Evolutionary conservation across 2,329 filamentous ascomycete genomes (phyloP).

Genomic region (Penicillium griseofulvum): DNA sequence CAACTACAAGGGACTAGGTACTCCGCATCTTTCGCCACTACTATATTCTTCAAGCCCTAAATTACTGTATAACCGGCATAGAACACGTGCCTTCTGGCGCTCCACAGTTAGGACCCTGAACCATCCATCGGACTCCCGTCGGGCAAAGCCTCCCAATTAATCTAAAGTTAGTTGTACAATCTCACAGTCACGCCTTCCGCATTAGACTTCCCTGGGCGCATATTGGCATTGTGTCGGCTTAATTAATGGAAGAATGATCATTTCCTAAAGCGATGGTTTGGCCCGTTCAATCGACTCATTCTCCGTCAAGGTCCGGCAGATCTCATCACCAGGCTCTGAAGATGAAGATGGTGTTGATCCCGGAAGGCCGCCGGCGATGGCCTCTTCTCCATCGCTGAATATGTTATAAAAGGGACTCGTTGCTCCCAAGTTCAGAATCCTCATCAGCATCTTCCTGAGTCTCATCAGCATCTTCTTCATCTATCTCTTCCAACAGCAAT

Average conservation of each 20-base stretch:
- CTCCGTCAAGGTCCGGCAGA: neutral
- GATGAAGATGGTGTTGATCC: slow-evolving; percentile 3
- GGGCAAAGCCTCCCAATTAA: slow-evolving; percentile 5
- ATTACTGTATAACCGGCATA: neutral
- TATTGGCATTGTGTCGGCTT: slow-evolving; percentile 7
- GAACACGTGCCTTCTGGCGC: neutral
- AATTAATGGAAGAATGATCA: slow-evolving; percentile 5
- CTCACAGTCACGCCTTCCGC: neutral
- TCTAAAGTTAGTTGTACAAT: slow-evolving; percentile 2
- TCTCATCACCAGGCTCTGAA: slow-evolving; percentile 4
- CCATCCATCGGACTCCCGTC: slow-evolving; percentile 10
- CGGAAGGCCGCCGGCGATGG: slow-evolving; percentile 12
- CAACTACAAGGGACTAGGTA: neutral
- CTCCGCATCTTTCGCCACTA: neutral
- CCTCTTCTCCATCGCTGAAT: neutral
- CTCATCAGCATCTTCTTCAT: slow-evolving; percentile 1
- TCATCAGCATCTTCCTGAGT: slow-evolving; percentile 3
- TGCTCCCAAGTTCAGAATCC: slow-evolving; percentile 4
- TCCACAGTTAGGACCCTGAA: neutral
- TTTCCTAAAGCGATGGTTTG: slow-evolving; percentile 7
- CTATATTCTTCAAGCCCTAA: neutral
- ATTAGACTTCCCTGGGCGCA: neutral
- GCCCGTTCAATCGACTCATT: slow-evolving; percentile 2
- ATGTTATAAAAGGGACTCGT: slow-evolving; percentile 1
- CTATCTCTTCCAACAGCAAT: neutral